Conservation (phyloP, 2,329 filamentous ascomycete species). For the Sphaerulina vaccinii region DNA sequence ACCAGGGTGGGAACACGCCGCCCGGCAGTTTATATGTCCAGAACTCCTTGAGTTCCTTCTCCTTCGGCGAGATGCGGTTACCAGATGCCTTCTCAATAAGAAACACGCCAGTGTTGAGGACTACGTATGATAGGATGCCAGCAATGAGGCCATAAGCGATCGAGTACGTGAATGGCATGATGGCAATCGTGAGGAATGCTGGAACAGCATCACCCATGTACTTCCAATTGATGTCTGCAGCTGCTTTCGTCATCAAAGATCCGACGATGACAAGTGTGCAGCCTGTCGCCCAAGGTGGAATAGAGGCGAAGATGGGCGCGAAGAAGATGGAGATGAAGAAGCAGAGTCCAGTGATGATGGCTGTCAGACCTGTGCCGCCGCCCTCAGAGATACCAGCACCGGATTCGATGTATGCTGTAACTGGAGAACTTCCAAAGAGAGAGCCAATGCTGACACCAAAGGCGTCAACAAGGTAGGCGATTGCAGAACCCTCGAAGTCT, state of each 20-base stretch:
- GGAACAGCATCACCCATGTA: constrained; percentile 83
- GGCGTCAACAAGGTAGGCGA: constrained; percentile 82
- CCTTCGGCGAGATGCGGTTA: constrained; percentile 70
- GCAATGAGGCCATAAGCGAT: constrained; percentile 85
- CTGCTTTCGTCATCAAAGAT: constrained; percentile 78
- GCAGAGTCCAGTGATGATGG: constrained; percentile 73
- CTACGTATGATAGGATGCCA: constrained; percentile 72
- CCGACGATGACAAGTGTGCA: constrained; percentile 85
- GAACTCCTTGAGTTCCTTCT: constrained; percentile 72
- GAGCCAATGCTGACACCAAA: constrained; percentile 78
- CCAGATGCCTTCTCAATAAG: constrained; percentile 63
- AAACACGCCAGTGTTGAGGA: constrained; percentile 72
- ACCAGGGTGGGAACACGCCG: constrained; percentile 73
- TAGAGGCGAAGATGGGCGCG: constrained; percentile 84
- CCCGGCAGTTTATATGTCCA: constrained; percentile 79
- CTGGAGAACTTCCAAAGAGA: constrained; percentile 73
- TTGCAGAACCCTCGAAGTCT: constrained; percentile 81
- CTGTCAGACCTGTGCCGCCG: constrained; percentile 79
- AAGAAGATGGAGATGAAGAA: constrained; percentile 90
- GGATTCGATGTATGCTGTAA: constrained; percentile 79
- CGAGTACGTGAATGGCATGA: constrained; percentile 89
- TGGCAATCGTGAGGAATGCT: constrained; percentile 76
- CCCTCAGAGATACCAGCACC: constrained; percentile 87
- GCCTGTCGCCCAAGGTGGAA: constrained; percentile 85
- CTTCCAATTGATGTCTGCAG: constrained; percentile 82